Evolutionary conservation across 192 early-diverging fungal genomes (phyloP).

Genomic region (Umbelopsis vinacea): DNA sequence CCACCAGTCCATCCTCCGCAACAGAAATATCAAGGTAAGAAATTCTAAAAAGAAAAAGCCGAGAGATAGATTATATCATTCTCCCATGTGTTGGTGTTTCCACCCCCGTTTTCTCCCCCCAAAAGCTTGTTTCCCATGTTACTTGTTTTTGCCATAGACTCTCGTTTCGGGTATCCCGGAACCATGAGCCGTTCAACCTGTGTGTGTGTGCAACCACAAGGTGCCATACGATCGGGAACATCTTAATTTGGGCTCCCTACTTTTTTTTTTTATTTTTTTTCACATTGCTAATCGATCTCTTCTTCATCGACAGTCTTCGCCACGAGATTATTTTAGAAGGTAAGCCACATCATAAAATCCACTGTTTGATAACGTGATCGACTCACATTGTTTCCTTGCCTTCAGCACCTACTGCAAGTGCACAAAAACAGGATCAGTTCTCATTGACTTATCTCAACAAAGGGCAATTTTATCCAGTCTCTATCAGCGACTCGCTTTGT

Average conservation of each 20-base stretch:
- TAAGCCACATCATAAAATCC: background rate
- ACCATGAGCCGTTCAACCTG: background rate
- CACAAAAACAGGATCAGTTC: constrained; percentile 59
- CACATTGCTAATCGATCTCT: background rate
- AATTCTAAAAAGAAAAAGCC: background rate
- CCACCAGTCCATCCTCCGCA: constrained; percentile 16
- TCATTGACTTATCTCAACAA: constrained; percentile 76
- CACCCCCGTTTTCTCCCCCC: constrained; percentile 4
- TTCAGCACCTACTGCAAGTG: constrained; percentile 60
- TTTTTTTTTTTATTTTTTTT: background rate
- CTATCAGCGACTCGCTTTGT: constrained; percentile 51
- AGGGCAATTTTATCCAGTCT: constrained; percentile 66
- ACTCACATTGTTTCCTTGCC: background rate
- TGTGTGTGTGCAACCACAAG: constrained; percentile 4
- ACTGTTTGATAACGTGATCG: background rate
- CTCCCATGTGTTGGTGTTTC: no score
- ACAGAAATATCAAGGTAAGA: constrained; percentile 10
- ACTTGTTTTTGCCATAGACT: background rate
- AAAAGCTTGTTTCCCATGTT: constrained; percentile 1
- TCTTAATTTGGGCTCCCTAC: background rate
- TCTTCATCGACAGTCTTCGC: background rate
- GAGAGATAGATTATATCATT: no score
- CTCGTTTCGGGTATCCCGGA: constrained; percentile 23
- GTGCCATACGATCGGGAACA: constrained; percentile 2
- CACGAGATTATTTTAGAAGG: constrained; percentile 18